Evolutionary conservation across 73 alveolate species (phyloP), one percentile per base, ranked within the genome.

Genomic region (Uronychia binucleata): DNA sequence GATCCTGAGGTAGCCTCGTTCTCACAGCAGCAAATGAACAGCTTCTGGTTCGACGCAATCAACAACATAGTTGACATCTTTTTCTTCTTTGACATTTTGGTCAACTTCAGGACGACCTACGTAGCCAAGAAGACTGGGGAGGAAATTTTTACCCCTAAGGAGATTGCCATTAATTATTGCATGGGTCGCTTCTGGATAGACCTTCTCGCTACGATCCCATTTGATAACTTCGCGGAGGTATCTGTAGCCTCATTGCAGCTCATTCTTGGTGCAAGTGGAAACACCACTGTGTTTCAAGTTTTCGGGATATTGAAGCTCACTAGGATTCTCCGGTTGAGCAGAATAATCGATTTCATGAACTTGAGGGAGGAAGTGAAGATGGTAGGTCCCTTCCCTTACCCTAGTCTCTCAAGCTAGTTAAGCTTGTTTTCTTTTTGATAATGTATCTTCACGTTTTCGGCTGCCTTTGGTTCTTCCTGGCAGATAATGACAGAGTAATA

Each of bases 171-270:
- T 26, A 30, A 86, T 67, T 86, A 86, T 79, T 0, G 34, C 31
- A 5, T 78, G 19, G 59, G 74, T 25, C 25, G 67, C 8, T 87
- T 87, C 80, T 0, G 33, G 74, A 57, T 81, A n/a, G 93, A 87
- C 33, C 28, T 87, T 1, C 34, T 87, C 1, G 82, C 90, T 1
- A 14, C 86, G 25, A 30, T 79, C 0, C 97, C 97, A 8, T 93
- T 86, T 32, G 92, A 79, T 86, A 19, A 33, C 34, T 30, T 58
- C 29, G 25, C 58, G 74, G 30, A 30, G 58, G 76, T 28, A 35
- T 0, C 28, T 30, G 0, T n/a, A 33, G 67, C 67, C 5, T 46
- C n/a, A 11, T 46, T 46, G 19, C 19, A 5, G n/a, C 67, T 46
- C 5, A 27, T 46, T 5, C n/a, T 11, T 5, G n/a, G 67, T 5